Evolutionary conservation across 805 yeast species (phyloP).

Genomic region (Saccharomyces paradoxus): DNA sequence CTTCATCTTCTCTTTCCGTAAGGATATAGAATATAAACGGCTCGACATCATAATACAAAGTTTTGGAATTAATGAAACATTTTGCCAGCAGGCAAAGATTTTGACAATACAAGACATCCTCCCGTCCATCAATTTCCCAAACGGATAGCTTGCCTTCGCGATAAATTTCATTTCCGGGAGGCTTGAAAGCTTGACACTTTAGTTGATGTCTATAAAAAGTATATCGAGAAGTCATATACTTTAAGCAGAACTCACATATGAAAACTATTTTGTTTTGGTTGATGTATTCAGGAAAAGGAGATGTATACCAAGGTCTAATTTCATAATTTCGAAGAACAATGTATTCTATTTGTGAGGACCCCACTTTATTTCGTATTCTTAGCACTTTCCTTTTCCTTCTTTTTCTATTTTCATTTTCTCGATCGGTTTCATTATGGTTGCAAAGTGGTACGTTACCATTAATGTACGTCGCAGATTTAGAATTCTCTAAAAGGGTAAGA

Average conservation of each 20-base stretch:
- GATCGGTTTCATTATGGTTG: conserved; percentile 5
- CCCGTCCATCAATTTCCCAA: conserved; percentile 90
- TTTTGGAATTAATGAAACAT: conserved; percentile 80
- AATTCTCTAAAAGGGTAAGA: conserved; percentile 33
- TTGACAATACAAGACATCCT: conserved; percentile 75
- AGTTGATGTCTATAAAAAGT: conserved; percentile 60
- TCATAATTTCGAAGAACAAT: conserved; percentile 66
- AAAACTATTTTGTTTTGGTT: conserved; percentile 53
- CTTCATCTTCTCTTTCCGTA: conserved; percentile 50
- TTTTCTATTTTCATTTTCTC: conserved; percentile 5
- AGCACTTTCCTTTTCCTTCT: background rate
- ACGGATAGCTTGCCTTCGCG: conserved; percentile 58
- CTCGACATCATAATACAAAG: conserved; percentile 89
- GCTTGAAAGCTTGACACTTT: conserved; percentile 59
- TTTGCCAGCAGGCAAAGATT: conserved; percentile 85
- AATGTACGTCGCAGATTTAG: conserved; percentile 33
- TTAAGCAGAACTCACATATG: conserved; percentile 78
- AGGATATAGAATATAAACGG: conserved; percentile 86
- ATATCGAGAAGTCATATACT: conserved; percentile 65
- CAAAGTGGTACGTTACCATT: conserved; percentile 33
- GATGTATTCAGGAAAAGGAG: conserved; percentile 89
- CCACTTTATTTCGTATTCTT: conserved; percentile 4
- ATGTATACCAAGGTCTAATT: conserved; percentile 84
- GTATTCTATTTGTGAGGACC: conserved; percentile 40
- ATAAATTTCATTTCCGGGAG: conserved; percentile 91